Evolutionary conservation across 805 yeast genomes (phyloP).

Genomic region (Blastobotrys muscicola): DNA sequence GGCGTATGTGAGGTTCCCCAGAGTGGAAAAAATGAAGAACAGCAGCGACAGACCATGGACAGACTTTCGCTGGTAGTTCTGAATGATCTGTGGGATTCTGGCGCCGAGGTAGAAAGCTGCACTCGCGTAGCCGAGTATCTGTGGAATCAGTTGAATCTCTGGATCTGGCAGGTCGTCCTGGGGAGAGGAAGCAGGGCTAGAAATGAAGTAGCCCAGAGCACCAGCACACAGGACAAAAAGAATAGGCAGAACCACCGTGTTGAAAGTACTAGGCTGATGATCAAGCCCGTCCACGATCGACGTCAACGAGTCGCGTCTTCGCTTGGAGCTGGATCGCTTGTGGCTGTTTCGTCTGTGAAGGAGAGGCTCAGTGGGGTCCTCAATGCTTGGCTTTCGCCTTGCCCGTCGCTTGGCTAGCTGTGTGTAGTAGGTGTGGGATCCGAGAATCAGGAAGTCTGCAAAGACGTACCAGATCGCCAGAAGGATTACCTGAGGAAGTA

Average conservation of each 20-base stretch:
- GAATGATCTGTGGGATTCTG: conserved; percentile 75
- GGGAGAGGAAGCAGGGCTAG: conserved; percentile 22
- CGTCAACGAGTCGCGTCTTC: conserved; percentile 43
- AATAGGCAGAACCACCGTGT: conserved; percentile 41
- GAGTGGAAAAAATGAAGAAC: conserved; percentile 62
- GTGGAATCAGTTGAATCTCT: conserved; percentile 36
- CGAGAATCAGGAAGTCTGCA: conserved; percentile 53
- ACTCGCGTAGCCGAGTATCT: conserved; percentile 58
- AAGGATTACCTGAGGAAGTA: conserved; percentile 59
- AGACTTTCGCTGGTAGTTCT: conserved; percentile 67
- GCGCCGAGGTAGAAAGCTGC: conserved; percentile 66
- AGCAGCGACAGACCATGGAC: conserved; percentile 80
- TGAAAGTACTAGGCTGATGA: no score
- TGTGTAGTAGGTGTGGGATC: conserved; percentile 48
- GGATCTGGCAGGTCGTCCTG: conserved; percentile 16
- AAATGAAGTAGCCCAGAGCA: conserved; percentile 44
- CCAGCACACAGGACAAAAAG: conserved; percentile 57
- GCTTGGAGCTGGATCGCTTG: conserved; percentile 15
- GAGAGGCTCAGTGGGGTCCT: conserved; percentile 19
- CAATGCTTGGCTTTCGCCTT: conserved; percentile 2
- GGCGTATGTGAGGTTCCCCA: conserved; percentile 71
- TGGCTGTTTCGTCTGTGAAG: conserved; percentile 23
- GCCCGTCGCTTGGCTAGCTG: conserved; percentile 9
- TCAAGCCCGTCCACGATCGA: conserved; percentile 38
- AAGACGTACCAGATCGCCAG: conserved; percentile 71